Evolutionary conservation across 805 yeast species (phyloP).

Genomic region (Starmerella powellii): DNA sequence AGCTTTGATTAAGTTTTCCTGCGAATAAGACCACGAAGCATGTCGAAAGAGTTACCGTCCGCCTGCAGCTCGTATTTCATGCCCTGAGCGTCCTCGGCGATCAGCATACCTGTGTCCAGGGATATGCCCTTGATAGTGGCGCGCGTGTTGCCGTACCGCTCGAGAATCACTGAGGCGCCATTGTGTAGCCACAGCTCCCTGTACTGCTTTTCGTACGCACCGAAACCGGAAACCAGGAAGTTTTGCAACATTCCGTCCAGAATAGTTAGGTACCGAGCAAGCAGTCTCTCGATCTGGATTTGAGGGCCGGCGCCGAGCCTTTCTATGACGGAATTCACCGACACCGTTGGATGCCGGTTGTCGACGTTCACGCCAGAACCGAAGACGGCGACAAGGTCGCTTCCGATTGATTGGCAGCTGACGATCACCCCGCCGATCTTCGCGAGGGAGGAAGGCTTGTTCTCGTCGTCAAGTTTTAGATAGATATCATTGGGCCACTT

Average conservation of each 20-base stretch:
- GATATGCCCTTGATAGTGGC: slow-evolving; percentile 75
- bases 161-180: slow-evolving; percentile 59
- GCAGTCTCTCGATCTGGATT: slow-evolving; percentile 36
- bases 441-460: slow-evolving; percentile 33
- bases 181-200: slow-evolving; percentile 80
- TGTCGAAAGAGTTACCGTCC: slow-evolving; percentile 94
- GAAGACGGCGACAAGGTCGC: slow-evolving; percentile 52
- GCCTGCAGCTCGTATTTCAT: slow-evolving; percentile 67
- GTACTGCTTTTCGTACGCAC: slow-evolving; percentile 54
- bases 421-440: slow-evolving; percentile 79
- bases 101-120: slow-evolving; percentile 66
- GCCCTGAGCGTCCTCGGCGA: slow-evolving; percentile 54
- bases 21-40: slow-evolving; percentile 69
- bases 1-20: no score
- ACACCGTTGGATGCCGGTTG: slow-evolving; percentile 85
- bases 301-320: slow-evolving; percentile 47
- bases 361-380: slow-evolving; percentile 82
- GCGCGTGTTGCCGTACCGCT: slow-evolving; percentile 38
- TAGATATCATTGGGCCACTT: slow-evolving; percentile 98
- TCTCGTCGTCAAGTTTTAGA: slow-evolving; percentile 26
- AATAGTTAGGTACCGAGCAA: slow-evolving; percentile 58
- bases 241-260: slow-evolving; percentile 44
- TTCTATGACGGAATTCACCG: slow-evolving; percentile 59
- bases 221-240: slow-evolving; percentile 55
- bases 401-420: slow-evolving; percentile 56